Evolutionary conservation across 345 rosid genomes (phyloP), one percentile per base, ranked within the genome.

Genomic region (Tarenaya hassleriana): DNA sequence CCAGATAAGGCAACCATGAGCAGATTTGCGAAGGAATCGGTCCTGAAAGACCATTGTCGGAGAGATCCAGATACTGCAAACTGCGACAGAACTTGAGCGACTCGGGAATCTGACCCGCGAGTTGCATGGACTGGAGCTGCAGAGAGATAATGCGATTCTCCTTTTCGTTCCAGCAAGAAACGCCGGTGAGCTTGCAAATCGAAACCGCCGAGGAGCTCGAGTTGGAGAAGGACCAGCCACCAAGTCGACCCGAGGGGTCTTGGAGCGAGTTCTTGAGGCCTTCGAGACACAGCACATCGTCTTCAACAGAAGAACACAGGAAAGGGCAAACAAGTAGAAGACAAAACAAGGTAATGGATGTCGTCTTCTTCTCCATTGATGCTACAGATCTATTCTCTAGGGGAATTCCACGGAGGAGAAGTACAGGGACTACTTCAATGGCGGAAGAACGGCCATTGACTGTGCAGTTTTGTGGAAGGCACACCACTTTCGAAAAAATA

Each of bases 111-210:
- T 57, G 41, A 9, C 97, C 94, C 0, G 83, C 60, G 54, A 90
- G 77, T 4, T 58, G 59, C 94, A 84, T 84, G 7, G 65, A 79
- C 0, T 64, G 63, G 12, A 90, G 76, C 62, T 82, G 71, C 1
- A 90, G 74, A 16, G 56, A 41, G 35, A 81, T 41, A 1, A 90
- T 63, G 14, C 96, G 80, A 52, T 80, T 82, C 58, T 86, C 94
- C 10, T 60, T 70, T 41, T 73, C 84, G 59, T 90, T 90, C 97
- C 97, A 89, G 60, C 95, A 89, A 10, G 90, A 37, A 52, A 89
- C 94, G 1, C 97, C 95, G 3, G 67, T 73, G 63, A 86, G 80
- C 34, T 70, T 70, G 66, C 97, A 89, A 9, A 89, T 43, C 48
- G 77, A 75, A 0, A 68, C 81, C 29, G 68, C 53, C 4, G 90